Base-by-base conservation (phyloP, 2,329 filamentous ascomycete species). In the Emmonsiellopsis sp. region DNA sequence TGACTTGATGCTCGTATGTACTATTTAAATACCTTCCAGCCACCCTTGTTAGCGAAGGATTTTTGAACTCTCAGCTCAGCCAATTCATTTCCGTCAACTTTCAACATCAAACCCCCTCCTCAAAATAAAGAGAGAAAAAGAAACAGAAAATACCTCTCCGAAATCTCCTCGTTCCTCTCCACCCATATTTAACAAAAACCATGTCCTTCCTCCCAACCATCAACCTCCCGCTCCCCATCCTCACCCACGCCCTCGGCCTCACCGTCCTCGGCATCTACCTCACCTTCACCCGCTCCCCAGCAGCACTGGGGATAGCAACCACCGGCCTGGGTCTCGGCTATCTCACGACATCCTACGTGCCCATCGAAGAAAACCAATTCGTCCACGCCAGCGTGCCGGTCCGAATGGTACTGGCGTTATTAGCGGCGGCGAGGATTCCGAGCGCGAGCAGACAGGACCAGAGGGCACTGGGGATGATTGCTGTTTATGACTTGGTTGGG, bases 161-260 rank as follows among this genome's bases (percentile, higher is more conserved):
- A 27, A 27, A 27, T 1, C 21, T 5, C 21, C 21, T 3, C 21
- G 21, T 27, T 27, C 5, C 21, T 27, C 11, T 14, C 10, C 17
- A 42, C 13, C 2, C 40, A 17, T 8, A 42, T 42, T 42, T 10
- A 3, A 9, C 40, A 32, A 31, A 40, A 11, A 52, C 32, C 10
- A 52, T 52, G 50, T 32, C 14, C 27, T 45, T 52, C 31, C 33
- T 46, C 27, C 50, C 50, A 6, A 46, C 50, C 34, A 21, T 52
- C 42, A 45, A 52, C 34, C 50, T 52, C 9, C 50, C 42, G 1
- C 7, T 39, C n/a, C 50, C 42, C 8, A n/a, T 52, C 21, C 50
- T 52, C 50, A 40, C 45, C 42, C 50, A 52, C 42, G 49, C 49
- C 32, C n/a, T 51, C 37, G 49, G 49, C 7, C 39, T 51, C 32